These are phyloP conservation scores for Draba incana DNA, from an alignment of 345 rosid genomes.

Conservation along the genomic window DNA sequence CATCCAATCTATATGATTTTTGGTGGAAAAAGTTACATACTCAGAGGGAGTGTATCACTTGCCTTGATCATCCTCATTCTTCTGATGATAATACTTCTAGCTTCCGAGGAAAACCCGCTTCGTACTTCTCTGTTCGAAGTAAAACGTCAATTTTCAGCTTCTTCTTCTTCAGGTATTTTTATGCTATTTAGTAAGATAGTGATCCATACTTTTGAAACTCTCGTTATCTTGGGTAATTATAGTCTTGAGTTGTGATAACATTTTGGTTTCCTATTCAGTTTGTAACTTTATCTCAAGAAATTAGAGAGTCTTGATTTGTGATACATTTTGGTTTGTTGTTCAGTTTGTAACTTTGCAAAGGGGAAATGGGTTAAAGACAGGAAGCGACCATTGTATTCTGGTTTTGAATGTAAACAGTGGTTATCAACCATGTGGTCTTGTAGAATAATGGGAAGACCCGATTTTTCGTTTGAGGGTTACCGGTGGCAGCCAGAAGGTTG, in stretches of 20 bases:
- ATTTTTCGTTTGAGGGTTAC: constrained; percentile 72
- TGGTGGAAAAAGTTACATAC: constrained; percentile 23
- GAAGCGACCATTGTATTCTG: constrained; percentile 65
- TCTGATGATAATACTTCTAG: constrained; percentile 12
- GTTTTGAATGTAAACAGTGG: constrained; percentile 69
- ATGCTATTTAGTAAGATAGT: neutral
- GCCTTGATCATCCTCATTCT: constrained; percentile 37
- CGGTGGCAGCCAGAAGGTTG: constrained; percentile 84
- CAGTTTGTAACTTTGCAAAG: constrained; percentile 71
- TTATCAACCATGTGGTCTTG: constrained; percentile 78
- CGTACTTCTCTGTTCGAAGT: constrained; percentile 24
- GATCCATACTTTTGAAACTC: neutral
- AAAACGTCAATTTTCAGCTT: constrained; percentile 36
- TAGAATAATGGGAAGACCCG: constrained; percentile 59
- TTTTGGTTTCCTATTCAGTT: constrained; percentile 42
- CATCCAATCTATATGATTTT: constrained; percentile 27
- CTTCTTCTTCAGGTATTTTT: constrained; percentile 42
- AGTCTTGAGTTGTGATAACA: neutral
- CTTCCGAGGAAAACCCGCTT: constrained; percentile 36
- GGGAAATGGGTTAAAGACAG: constrained; percentile 67
- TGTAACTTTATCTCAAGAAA: constrained; percentile 51
- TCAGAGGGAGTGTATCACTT: constrained; percentile 44
- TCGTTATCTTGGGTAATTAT: neutral
- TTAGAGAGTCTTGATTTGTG: neutral
- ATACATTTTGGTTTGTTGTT: constrained; percentile 19